phyloP scores from a whole-genome alignment of 1,284 basidiomycete genomes.

The Moniliella sp. region DNA sequence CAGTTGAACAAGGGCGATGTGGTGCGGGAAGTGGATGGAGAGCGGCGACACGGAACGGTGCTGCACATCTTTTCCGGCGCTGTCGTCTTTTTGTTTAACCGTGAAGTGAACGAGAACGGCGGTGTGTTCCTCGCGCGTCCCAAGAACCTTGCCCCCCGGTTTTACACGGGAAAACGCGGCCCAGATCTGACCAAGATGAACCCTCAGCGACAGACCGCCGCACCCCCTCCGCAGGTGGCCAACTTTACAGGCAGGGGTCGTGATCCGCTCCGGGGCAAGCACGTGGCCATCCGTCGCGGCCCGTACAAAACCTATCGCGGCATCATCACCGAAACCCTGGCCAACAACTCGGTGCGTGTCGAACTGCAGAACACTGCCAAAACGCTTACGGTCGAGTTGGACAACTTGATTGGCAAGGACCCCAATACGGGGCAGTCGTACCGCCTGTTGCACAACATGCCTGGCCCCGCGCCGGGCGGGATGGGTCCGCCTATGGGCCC shows the following conservation, averaged over 20 bases:
- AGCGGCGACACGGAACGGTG: constrained; percentile 71
- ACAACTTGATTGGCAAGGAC: constrained; percentile 52
- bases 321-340: constrained; percentile 64
- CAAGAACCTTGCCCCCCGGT: constrained; percentile 38
- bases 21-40: constrained; percentile 76
- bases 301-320: constrained; percentile 77
- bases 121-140: constrained; percentile 68
- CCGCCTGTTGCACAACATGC: constrained; percentile 1
- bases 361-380: constrained; percentile 79
- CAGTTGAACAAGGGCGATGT: constrained; percentile 57
- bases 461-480: constrained; percentile 3
- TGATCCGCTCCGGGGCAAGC: constrained; percentile 60
- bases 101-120: constrained; percentile 68
- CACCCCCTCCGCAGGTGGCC: neutral
- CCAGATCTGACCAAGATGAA: constrained; percentile 38
- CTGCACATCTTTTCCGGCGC: constrained; percentile 85
- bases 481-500: neutral
- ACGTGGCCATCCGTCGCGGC: constrained; percentile 64
- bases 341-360: constrained; percentile 64
- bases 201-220: constrained; percentile 40
- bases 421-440: constrained; percentile 17
- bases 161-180: constrained; percentile 50
- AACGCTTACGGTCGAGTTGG: constrained; percentile 63
- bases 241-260: constrained; percentile 7
- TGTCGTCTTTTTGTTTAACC: constrained; percentile 80